phyloP scores from a whole-genome alignment of 1,139 yeast genomes.

The Geotrichum histeridarum region DNA sequence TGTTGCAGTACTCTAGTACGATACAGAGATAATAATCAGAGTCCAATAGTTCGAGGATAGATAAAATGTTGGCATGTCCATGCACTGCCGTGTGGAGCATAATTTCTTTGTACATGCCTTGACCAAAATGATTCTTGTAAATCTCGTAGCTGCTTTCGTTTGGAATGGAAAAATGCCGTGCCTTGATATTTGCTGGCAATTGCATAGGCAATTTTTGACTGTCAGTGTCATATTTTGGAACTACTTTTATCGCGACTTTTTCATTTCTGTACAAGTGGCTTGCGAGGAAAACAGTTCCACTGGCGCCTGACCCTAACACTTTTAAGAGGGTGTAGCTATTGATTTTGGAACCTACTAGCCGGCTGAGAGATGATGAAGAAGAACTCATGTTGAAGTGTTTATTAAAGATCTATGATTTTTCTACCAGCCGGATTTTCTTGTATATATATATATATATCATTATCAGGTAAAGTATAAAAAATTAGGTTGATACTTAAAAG shows the following conservation, averaged over 20 bases:
- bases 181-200: background rate
- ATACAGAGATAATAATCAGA: conserved; percentile 47
- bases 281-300: conserved; percentile 76
- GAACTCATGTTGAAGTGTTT: background rate
- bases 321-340: conserved; percentile 12
- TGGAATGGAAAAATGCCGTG: conserved; percentile 5
- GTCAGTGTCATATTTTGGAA: conserved; percentile 43
- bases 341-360: conserved; percentile 4
- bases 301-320: conserved; percentile 87
- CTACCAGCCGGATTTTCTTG: too few species aligned
- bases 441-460: too few species aligned
- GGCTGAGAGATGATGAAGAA: conserved; percentile 1
- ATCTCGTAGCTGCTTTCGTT: conserved; percentile 6
- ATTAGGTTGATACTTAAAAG: too few species aligned
- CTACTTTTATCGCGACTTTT: conserved; percentile 67
- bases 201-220: background rate
- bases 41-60: conserved; percentile 61
- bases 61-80: conserved; percentile 66
- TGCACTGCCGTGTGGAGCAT: conserved; percentile 70
- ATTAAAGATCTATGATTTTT: background rate
- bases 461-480: too few species aligned
- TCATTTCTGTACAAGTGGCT: conserved; percentile 48
- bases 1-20: conserved; percentile 74
- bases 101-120: conserved; percentile 53
- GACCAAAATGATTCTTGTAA: conserved; percentile 5